phyloP scores from a whole-genome alignment of 306 rosid genomes.

The Fagus sylvatica region DNA sequence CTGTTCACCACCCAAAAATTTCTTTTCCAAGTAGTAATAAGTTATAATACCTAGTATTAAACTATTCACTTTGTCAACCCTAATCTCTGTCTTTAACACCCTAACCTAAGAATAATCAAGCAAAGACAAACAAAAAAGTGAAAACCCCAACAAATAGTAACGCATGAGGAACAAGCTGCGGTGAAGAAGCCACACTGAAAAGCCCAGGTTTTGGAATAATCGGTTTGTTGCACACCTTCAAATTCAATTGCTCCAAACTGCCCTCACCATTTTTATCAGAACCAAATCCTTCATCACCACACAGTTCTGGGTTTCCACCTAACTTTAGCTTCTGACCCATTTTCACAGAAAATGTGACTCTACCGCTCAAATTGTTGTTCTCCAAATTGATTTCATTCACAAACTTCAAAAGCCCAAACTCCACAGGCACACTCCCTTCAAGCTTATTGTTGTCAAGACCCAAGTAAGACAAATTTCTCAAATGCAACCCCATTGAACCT shows the following conservation, averaged over 20 bases:
- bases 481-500: constrained; percentile 59
- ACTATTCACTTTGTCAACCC: constrained; percentile 14
- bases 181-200: constrained; percentile 39
- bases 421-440: constrained; percentile 68
- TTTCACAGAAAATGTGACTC: constrained; percentile 42
- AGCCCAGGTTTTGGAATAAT: constrained; percentile 39
- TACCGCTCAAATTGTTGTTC: constrained; percentile 77
- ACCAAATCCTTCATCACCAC: constrained; percentile 40
- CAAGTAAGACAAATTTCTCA: constrained; percentile 56
- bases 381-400: constrained; percentile 69
- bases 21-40: constrained; percentile 19
- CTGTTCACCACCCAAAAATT: constrained; percentile 1
- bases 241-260: constrained; percentile 21
- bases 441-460: constrained; percentile 76
- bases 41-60: background rate
- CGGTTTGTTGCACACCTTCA: constrained; percentile 37
- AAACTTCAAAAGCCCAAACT: constrained; percentile 49
- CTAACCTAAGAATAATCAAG: constrained; percentile 11
- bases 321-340: constrained; percentile 52
- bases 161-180: constrained; percentile 36
- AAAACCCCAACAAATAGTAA: constrained; percentile 18
- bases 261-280: background rate
- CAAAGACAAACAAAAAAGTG: constrained; percentile 27
- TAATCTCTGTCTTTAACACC: background rate
- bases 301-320: constrained; percentile 62